Base-by-base conservation (phyloP, 2,329 filamentous ascomycete species). In the Neonectria punicea region DNA sequence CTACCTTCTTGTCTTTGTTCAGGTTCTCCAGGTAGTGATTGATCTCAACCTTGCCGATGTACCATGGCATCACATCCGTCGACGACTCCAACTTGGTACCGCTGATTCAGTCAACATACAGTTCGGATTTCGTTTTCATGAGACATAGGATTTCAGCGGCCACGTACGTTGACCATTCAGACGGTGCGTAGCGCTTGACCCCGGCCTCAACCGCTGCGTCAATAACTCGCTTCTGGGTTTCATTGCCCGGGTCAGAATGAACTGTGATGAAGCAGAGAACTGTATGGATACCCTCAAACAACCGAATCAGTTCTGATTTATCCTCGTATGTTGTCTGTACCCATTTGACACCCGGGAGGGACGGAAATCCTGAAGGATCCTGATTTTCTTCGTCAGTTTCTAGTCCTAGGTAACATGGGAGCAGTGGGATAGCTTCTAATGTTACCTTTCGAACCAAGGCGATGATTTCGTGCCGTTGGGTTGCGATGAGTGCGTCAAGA, bases 101-200 rank as follows among this genome's bases (percentile, higher is more conserved):
- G 16, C 60, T 64, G 50, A 25, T 67, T 34, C 10, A 39, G 4
- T 30, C 18, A 30, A 16, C 25, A 7, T 49, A 32, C 20, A 13
- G 28, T 18, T 11, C 5, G 51, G 10, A 2, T 8, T 36, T 25
- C 2, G 28, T 43, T 11, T 30, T 4, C 4, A 3, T 30, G 16
- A 13, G 46, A 36, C 18, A 9, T 7, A 22, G n/a, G 1, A 30
- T 28, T 13, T 5, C 5, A 22, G 13, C 20, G 14, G 13, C 4
- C 54, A 43, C 68, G 72, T 65, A 83, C 81, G 75, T 78, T 22
- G 71, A 77, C 63, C 84, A 91, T 65, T 91, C 89, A 41, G 85
- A 86, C 2, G 89, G 87, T 1, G 90, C 83, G 73, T 89, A 90
- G 7, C 87, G 83, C 68, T 85, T 84, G 6, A 91, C 88, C 1